These are phyloP conservation scores for Saposhnikovia divaricata DNA, from an alignment of 129 eudicot species.

Conservation along the genomic window DNA sequence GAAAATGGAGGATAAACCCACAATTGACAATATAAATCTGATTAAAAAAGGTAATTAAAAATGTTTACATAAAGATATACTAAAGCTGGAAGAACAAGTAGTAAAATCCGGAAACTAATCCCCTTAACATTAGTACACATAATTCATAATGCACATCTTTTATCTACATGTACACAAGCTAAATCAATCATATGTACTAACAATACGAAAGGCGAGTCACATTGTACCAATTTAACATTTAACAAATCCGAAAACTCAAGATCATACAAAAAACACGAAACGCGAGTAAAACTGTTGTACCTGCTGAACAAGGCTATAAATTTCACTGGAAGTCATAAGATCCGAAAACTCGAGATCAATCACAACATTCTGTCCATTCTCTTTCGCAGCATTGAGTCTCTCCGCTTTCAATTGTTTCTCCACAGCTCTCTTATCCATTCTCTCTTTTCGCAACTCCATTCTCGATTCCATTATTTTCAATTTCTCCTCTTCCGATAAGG, in stretches of 20 bases:
- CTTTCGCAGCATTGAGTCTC: slow-evolving; percentile 44
- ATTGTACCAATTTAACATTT: no score
- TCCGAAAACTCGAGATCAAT: slow-evolving; percentile 66
- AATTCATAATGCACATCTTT: not conserved
- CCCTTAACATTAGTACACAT: not conserved
- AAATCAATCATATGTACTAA: no score
- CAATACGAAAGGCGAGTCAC: no score
- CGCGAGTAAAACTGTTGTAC: slow-evolving; percentile 19
- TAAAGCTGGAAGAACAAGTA: no score
- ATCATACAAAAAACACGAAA: not conserved
- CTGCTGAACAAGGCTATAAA: slow-evolving; percentile 85
- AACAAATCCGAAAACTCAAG: no score
- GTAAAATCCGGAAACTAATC: no score
- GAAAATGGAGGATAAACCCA: no score
- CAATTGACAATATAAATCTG: no score
- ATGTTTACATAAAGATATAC: no score
- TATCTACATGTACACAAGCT: no score
- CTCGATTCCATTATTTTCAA: slow-evolving; percentile 50
- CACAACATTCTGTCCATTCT: slow-evolving; percentile 56
- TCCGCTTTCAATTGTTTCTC: slow-evolving; percentile 51
- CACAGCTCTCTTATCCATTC: slow-evolving; percentile 60
- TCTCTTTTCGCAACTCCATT: slow-evolving; percentile 51
- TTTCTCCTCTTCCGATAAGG: slow-evolving; percentile 56
- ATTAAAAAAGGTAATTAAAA: no score
- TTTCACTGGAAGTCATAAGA: slow-evolving; percentile 61